Evolutionary conservation across 2,329 filamentous ascomycete species (phyloP).

Genomic region (Hypocrella siamensis): DNA sequence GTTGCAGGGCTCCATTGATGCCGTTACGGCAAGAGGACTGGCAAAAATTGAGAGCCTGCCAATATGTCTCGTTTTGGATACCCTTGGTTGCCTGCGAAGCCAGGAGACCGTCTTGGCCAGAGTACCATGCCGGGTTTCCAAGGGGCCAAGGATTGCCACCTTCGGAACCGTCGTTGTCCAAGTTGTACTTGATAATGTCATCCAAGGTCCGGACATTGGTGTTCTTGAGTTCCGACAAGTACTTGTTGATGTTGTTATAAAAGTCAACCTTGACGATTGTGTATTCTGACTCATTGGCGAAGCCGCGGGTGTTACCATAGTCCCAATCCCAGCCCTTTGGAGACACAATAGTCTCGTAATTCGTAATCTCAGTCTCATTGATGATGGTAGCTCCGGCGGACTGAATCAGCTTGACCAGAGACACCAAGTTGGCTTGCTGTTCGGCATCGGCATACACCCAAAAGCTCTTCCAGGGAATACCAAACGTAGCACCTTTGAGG

Average conservation of each 20-base stretch:
- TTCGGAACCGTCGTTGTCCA: constrained; percentile 48
- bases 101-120: constrained; percentile 57
- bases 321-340: constrained; percentile 63
- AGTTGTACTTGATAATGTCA: constrained; percentile 51
- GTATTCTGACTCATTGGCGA: constrained; percentile 58
- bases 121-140: constrained; percentile 45
- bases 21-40: constrained; percentile 44
- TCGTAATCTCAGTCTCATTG: constrained; percentile 53
- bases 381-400: constrained; percentile 49
- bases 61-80: constrained; percentile 47
- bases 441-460: constrained; percentile 45
- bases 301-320: constrained; percentile 44
- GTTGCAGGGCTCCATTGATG: constrained; percentile 49
- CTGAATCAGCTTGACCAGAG: constrained; percentile 33
- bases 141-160: constrained; percentile 43
- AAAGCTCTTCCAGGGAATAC: constrained; percentile 56
- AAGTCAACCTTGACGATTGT: constrained; percentile 58
- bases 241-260: constrained; percentile 44
- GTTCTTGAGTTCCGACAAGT: constrained; percentile 47
- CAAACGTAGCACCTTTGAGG: constrained; percentile 48
- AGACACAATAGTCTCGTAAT: constrained; percentile 44
- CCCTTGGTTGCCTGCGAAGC: constrained; percentile 47
- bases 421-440: constrained; percentile 36
- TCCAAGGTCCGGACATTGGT: constrained; percentile 42
- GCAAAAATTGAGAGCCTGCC: constrained; percentile 47